Conservation (phyloP, 2,329 filamentous ascomycete species). For the Cytospora leucostoma region DNA sequence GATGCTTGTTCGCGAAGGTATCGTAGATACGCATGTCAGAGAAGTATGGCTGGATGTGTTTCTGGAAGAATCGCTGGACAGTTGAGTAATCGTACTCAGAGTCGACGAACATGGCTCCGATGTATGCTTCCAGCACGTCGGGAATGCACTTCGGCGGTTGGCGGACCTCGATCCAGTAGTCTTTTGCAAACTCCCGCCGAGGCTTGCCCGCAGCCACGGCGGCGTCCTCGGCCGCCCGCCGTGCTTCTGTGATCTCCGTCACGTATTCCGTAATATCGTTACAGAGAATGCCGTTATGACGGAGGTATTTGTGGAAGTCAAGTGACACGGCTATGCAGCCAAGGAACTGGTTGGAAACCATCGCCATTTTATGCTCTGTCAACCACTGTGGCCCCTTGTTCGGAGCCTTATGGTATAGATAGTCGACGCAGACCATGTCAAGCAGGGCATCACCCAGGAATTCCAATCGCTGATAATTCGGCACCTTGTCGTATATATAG, state of each 20-base stretch:
- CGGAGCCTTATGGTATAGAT: constrained; percentile 76
- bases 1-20: constrained; percentile 82
- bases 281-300: constrained; percentile 50
- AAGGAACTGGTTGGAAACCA: constrained; percentile 95
- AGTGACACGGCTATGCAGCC: constrained; percentile 78
- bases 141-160: constrained; percentile 74
- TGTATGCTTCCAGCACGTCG: constrained; percentile 85
- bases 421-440: constrained; percentile 82
- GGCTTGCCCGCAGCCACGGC: constrained; percentile 39
- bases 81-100: constrained; percentile 73
- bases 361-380: constrained; percentile 99
- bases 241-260: constrained; percentile 52
- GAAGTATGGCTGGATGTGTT: constrained; percentile 76
- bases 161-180: constrained; percentile 69
- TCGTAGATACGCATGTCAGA: constrained; percentile 86
- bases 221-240: constrained; percentile 38
- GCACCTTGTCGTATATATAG: constrained; percentile 72
- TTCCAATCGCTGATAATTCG: constrained; percentile 87
- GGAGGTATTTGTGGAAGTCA: constrained; percentile 74
- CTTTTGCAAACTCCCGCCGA: constrained; percentile 48
- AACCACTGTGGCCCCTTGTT: constrained; percentile 90
- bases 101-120: constrained; percentile 92
- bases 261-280: constrained; percentile 57
- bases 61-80: constrained; percentile 77
- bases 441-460: constrained; percentile 89